Percentiles rank a stretch among this genome's conserved stretches.
Conservation (phyloP, 768 basidiomycete species). For the Megacollybia marginata region DNA sequence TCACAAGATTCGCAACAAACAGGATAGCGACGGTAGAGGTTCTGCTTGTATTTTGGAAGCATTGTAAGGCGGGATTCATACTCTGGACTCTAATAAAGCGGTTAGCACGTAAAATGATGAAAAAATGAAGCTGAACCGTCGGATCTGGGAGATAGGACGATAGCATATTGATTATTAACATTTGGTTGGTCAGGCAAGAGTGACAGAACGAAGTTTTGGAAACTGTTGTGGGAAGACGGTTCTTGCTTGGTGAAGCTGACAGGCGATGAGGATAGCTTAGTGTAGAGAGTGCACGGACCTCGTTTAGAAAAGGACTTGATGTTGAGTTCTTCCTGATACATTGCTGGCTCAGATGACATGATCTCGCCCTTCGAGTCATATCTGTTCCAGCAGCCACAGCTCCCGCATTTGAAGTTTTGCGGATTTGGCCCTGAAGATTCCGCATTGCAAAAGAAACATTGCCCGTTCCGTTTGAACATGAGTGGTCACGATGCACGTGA, state of each 20-base stretch:
- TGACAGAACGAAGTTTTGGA: slow-evolving; percentile 70
- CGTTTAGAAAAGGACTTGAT: slow-evolving; percentile 60
- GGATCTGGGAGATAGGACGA: slow-evolving; percentile 82
- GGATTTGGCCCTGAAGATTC: slow-evolving; percentile 37
- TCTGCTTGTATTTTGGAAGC: slow-evolving; percentile 66
- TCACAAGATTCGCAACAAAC: slow-evolving; percentile 74
- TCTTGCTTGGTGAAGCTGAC: slow-evolving; percentile 61
- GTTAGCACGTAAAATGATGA: slow-evolving; percentile 1
- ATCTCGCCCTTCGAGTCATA: slow-evolving; percentile 70
- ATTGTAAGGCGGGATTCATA: slow-evolving; percentile 55
- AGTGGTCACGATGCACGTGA: too few species aligned
- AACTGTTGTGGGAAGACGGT: slow-evolving; percentile 59
- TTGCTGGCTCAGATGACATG: slow-evolving; percentile 79
- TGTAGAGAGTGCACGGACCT: slow-evolving; percentile 34
- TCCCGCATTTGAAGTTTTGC: slow-evolving; percentile 55
- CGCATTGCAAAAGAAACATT: slow-evolving; percentile 73
- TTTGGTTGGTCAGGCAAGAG: slow-evolving; percentile 89
- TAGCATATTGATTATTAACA: slow-evolving; percentile 76
- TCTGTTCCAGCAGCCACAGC: slow-evolving; percentile 70
- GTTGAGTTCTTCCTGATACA: slow-evolving; percentile 77
- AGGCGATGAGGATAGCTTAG: background rate
- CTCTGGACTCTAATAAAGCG: slow-evolving; percentile 55
- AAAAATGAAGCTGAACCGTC: slow-evolving; percentile 41
- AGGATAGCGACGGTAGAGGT: slow-evolving; percentile 77
- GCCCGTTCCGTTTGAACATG: slow-evolving; percentile 18